Conservation (phyloP, 441 rosid species). For the Erodium trifolium region DNA sequence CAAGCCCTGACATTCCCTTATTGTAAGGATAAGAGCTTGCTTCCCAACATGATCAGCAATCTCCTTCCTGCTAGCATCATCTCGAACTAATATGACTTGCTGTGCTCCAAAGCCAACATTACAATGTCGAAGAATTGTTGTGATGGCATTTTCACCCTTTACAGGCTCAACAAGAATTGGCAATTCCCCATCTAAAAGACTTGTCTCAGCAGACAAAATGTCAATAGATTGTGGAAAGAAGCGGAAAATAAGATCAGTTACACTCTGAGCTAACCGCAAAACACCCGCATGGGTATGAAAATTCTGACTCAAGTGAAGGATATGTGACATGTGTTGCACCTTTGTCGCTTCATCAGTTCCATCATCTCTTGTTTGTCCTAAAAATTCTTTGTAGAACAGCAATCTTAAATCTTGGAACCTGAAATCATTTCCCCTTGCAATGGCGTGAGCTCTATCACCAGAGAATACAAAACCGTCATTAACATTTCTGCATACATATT, state of each 20-base stretch:
- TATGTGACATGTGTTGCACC: conserved; percentile 35
- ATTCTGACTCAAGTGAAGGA: conserved; percentile 41
- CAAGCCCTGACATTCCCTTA: conserved; percentile 47
- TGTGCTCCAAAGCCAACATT: conserved; percentile 45
- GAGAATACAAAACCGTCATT: conserved; percentile 45
- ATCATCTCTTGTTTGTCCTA: conserved; percentile 20
- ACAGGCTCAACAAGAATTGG: conserved; percentile 36
- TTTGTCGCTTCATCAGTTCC: conserved; percentile 16
- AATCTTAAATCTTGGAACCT: conserved; percentile 28
- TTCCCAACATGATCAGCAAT: conserved; percentile 31
- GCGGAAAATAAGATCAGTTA: conserved; percentile 36
- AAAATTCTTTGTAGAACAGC: conserved; percentile 33
- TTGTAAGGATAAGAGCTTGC: conserved; percentile 46
- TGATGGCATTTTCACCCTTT: conserved; percentile 28
- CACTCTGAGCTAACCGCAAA: conserved; percentile 42
- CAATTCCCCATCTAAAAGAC: conserved; percentile 39
- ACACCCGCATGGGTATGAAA: conserved; percentile 51
- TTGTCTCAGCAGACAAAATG: conserved; percentile 31
- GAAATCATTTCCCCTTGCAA: conserved; percentile 32
- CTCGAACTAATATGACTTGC: conserved; percentile 47
- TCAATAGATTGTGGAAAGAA: conserved; percentile 36
- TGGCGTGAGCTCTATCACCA: conserved; percentile 46
- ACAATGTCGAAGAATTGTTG: conserved; percentile 31
- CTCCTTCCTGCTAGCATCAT: conserved; percentile 33
- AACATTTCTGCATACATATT: conserved; percentile 35